Evolutionary conservation across 2,329 filamentous ascomycete genomes (phyloP).

Genomic region (Cladosporium oxysporum): DNA sequence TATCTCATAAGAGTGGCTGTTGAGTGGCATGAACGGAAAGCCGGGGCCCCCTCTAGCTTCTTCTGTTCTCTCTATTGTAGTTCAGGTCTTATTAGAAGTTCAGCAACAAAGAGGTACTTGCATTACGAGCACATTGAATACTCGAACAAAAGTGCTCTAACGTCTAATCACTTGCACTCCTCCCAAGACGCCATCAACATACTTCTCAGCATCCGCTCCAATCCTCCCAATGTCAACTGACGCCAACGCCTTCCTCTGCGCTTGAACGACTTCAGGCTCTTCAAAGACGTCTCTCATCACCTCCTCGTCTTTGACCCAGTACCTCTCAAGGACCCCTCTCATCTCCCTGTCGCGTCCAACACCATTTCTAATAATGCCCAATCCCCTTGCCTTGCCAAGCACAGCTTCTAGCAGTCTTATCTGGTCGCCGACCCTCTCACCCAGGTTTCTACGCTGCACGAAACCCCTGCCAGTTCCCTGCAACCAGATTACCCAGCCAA

Average conservation of each 20-base stretch:
- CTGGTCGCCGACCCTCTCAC: slow-evolving; percentile 65
- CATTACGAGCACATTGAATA: neutral
- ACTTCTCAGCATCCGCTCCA: slow-evolving; percentile 64
- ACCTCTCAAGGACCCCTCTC: slow-evolving; percentile 65
- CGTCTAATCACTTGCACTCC: slow-evolving; percentile 12
- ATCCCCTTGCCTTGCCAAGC: slow-evolving; percentile 68
- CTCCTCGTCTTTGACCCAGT: slow-evolving; percentile 78
- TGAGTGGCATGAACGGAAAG: neutral
- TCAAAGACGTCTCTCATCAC: slow-evolving; percentile 76
- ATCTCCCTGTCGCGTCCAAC: slow-evolving; percentile 71
- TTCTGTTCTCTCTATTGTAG: neutral
- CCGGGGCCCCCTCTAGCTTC: neutral
- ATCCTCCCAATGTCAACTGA: slow-evolving; percentile 65
- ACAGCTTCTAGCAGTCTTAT: slow-evolving; percentile 60
- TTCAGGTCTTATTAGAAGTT: neutral
- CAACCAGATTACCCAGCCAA: slow-evolving; percentile 71
- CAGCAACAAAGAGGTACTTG: neutral
- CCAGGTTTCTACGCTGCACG: slow-evolving; percentile 59
- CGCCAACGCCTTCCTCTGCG: slow-evolving; percentile 67
- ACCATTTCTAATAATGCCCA: slow-evolving; percentile 78
- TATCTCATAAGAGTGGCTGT: neutral
- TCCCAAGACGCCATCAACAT: slow-evolving; percentile 42
- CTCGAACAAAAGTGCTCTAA: neutral
- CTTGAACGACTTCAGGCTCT: slow-evolving; percentile 72
- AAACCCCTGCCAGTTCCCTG: slow-evolving; percentile 80